phyloP scores from a whole-genome alignment of 805 yeast genomes.

The Alloascoidea hylecoeti region DNA sequence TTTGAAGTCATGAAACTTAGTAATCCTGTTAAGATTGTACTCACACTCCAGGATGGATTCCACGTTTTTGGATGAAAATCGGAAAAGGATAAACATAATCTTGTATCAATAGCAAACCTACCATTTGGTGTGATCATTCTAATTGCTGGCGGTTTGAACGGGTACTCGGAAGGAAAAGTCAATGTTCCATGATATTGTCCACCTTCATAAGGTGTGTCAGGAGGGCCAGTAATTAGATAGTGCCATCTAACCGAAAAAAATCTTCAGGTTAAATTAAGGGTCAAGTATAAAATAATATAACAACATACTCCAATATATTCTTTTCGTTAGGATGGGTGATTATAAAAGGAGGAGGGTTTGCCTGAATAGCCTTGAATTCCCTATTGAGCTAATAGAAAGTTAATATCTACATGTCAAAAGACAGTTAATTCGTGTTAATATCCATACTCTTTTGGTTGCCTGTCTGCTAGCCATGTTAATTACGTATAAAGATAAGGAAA shows the following conservation, averaged over 20 bases:
- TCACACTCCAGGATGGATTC: constrained; percentile 91
- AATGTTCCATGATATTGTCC: constrained; percentile 91
- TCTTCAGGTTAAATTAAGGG: constrained; percentile 1
- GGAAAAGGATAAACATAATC: constrained; percentile 75
- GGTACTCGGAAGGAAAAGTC: constrained; percentile 79
- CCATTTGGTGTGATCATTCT: constrained; percentile 87
- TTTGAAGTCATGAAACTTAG: constrained; percentile 80
- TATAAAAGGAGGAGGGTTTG: constrained; percentile 76
- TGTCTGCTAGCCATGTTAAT: constrained; percentile 17
- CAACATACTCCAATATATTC: constrained; percentile 51
- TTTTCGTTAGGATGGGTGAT: constrained; percentile 77
- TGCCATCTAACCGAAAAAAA: constrained; percentile 43
- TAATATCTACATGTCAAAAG: constrained; percentile 7
- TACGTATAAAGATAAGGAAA: too few species aligned
- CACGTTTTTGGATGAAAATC: constrained; percentile 85
- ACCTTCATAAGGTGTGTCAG: constrained; percentile 69
- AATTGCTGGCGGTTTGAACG: constrained; percentile 86
- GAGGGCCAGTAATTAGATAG: constrained; percentile 84
- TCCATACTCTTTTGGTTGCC: constrained; percentile 16
- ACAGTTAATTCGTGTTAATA: constrained; percentile 1
- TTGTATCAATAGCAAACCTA: constrained; percentile 60
- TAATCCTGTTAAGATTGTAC: constrained; percentile 74
- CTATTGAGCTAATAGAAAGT: constrained; percentile 38
- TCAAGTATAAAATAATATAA: constrained; percentile 1
- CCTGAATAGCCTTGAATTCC: constrained; percentile 67